Base-by-base conservation (phyloP, 2,329 filamentous ascomycete genomes). In the Chaetomiaceae sp. region DNA sequence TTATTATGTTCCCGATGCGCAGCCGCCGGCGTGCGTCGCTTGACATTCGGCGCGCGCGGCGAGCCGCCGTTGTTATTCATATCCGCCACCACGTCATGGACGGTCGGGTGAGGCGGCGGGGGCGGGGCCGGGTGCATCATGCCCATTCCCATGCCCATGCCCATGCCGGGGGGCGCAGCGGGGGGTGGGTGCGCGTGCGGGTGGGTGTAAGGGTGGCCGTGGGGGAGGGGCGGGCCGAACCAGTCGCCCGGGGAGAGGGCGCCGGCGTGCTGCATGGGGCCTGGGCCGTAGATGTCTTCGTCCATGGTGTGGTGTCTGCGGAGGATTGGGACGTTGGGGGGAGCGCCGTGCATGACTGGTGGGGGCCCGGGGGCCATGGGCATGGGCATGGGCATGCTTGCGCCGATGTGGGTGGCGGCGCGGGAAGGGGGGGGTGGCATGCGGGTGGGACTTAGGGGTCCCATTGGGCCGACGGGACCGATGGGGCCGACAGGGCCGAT, bases 271-370 rank as follows among this genome's bases (percentile, higher is more conserved):
- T 53, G 67, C 64, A 58, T 53, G 39, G 43, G 20, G n/a, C 39
- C 44, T 13, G 49, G 33, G 30, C 30, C 20, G 41, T 72, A 71
- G 41, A 68, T 45, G 4, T 73, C 70, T 14, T 70, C 67, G 5
- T 74, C 72, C 59, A 71, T 65, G 6, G 68, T 70, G 51, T 73
- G 69, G 50, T 73, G 69, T 39, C 70, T 65, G 38, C 71, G 63
- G 55, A 68, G 60, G 49, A 69, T 6, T 6, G 45, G 5, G 12
- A 42, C 23, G 57, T 7, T 63, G 61, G 14, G 63, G 39, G 23
- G 62, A 52, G 7, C 65, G 21, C 44, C 48, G 12, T 50, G 55
- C 30, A 60, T 50, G 7, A 61, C 58, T 20, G 63, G 51, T 3
- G 65, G 65, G 8, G 67, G 62, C 9, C 66, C 64, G 48, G 66